A percentile compares a stretch with the other conserved stretches of the same genome.
These are phyloP conservation scores for Mycena sanguinolenta DNA, from an alignment of 768 basidiomycete genomes.

Conservation along the genomic window DNA sequence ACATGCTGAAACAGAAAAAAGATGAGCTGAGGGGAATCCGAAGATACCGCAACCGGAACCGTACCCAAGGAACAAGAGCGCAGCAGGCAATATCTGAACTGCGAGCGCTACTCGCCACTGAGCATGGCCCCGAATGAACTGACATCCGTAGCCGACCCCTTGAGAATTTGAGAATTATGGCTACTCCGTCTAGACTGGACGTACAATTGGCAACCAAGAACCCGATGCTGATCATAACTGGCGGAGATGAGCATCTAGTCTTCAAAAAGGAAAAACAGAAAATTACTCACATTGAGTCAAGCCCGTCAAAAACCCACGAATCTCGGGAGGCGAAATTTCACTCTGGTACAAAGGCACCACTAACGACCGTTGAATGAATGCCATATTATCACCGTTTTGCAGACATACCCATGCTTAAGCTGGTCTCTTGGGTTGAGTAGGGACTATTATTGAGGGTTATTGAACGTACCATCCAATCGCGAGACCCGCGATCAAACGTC, in stretches of 20 bases:
- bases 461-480: conserved; percentile 52
- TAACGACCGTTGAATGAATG: conserved; percentile 44
- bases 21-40: too few relatives aligned
- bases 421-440: background rate
- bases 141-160: conserved; percentile 68
- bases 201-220: conserved; percentile 34
- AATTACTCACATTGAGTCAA: conserved; percentile 67
- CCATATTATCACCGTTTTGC: background rate
- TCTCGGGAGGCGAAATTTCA: conserved; percentile 61
- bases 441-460: background rate
- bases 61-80: conserved; percentile 60
- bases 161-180: conserved; percentile 61
- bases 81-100: conserved; percentile 67
- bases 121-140: conserved; percentile 57
- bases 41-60: background rate
- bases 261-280: conserved; percentile 49
- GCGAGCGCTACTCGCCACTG: conserved; percentile 71
- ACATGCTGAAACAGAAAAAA: conserved; percentile 50
- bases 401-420: conserved; percentile 32
- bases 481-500: conserved; percentile 61
- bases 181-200: background rate
- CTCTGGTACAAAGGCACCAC: conserved; percentile 68
- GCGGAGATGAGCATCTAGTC: background rate
- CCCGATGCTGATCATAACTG: conserved; percentile 36
- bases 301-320: conserved; percentile 66